Conservation (phyloP, 1,284 basidiomycete genomes). For the Gyrodon tennesseensis region DNA sequence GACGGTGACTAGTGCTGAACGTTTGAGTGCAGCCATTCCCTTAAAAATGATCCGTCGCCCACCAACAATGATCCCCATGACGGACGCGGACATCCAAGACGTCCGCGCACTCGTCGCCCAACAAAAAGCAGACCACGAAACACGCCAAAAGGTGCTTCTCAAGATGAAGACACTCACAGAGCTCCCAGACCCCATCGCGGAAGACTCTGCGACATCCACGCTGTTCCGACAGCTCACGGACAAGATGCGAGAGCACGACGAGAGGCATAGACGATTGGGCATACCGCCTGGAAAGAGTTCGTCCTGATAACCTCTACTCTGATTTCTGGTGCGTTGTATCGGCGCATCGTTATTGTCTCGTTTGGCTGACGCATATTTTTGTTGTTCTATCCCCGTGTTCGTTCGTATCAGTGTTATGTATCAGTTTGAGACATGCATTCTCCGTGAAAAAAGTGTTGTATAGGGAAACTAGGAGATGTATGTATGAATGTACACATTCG, state of each 20-base stretch:
- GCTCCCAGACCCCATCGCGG: conserved; percentile 43
- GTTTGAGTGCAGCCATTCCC: not conserved
- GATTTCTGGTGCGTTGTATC: conserved; percentile 4
- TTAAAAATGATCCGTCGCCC: conserved; percentile 64
- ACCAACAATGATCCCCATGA: conserved; percentile 72
- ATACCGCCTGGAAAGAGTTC: conserved; percentile 44
- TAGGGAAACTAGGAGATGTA: not conserved
- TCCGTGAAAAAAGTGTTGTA: not conserved
- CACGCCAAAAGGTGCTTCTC: conserved; percentile 46
- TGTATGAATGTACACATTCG: not conserved
- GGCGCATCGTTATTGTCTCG: no score
- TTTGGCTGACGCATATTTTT: not conserved
- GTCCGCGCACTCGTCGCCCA: conserved; percentile 61
- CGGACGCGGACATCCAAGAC: conserved; percentile 71
- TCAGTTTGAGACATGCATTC: not conserved
- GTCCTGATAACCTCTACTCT: no score
- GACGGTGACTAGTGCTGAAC: not conserved
- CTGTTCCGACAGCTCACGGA: conserved; percentile 47
- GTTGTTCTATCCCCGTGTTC: not conserved
- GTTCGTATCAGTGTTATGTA: not conserved
- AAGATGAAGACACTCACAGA: conserved; percentile 53
- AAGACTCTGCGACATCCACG: conserved; percentile 44
- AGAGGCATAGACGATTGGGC: conserved; percentile 48
- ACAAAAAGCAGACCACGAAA: conserved; percentile 52
- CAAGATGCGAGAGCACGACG: conserved; percentile 39